Percentiles rank a stretch among this genome's conserved stretches.
Evolutionary conservation across 305 asterid genomes (phyloP).

Genomic region (Rubia tinctorum): DNA sequence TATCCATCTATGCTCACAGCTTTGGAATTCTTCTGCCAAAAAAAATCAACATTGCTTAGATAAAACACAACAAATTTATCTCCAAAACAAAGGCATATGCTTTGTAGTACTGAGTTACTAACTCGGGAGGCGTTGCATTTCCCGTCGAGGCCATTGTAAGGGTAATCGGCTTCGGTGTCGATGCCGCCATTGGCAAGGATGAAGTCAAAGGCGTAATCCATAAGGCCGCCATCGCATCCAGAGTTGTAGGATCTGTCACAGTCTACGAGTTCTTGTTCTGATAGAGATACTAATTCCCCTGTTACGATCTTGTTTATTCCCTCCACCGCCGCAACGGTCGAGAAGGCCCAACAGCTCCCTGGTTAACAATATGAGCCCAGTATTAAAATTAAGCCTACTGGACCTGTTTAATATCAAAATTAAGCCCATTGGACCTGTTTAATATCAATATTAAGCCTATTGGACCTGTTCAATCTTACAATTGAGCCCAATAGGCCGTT

Average conservation of each 20-base stretch:
- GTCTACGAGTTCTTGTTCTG: conserved; percentile 74
- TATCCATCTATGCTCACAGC: conserved; percentile 70
- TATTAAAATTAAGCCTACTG: neutral
- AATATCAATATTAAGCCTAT: too few species aligned
- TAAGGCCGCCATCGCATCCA: conserved; percentile 80
- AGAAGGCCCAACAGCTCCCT: conserved; percentile 96
- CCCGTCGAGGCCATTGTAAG: conserved; percentile 58
- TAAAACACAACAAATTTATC: neutral
- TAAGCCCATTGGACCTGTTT: too few species aligned
- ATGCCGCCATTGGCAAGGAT: conserved; percentile 73
- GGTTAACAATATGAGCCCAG: neutral
- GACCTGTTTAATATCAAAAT: too few species aligned
- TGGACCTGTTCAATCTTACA: too few species aligned
- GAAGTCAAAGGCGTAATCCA: conserved; percentile 77
- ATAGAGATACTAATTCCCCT: conserved; percentile 53
- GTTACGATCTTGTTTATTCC: conserved; percentile 57
- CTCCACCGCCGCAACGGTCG: conserved; percentile 72
- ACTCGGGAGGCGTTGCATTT: conserved; percentile 59
- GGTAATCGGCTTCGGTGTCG: conserved; percentile 70
- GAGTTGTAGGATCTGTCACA: conserved; percentile 48
- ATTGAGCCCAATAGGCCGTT: too few species aligned
- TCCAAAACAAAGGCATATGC: neutral
- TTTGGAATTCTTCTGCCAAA: conserved; percentile 60
- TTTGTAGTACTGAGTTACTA: neutral
- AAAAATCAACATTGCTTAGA: neutral